Evolutionary conservation across 2,329 filamentous ascomycete species (phyloP).

Genomic region (Colletotrichum magnum): DNA sequence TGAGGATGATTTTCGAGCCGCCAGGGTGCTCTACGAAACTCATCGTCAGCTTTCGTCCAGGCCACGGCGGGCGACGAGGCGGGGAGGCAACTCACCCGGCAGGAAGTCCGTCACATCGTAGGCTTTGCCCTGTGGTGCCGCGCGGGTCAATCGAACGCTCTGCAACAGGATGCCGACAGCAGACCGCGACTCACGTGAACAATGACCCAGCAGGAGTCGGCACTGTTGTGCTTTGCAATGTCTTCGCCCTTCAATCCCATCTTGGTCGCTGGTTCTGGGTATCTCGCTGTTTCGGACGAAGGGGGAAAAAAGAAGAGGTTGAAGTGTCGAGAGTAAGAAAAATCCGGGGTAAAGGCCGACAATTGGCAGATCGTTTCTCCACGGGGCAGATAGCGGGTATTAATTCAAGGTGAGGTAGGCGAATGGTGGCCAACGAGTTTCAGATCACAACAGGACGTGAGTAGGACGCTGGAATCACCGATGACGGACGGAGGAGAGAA

Average conservation of each 20-base stretch:
- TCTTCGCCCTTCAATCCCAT: slow-evolving; percentile 67
- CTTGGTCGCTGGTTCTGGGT: slow-evolving; percentile 37
- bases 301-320: slow-evolving; percentile 6
- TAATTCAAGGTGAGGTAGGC: background rate
- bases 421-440: slow-evolving; percentile 21
- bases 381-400: slow-evolving; percentile 19
- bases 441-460: slow-evolving; percentile 22
- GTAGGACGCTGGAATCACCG: slow-evolving; percentile 10
- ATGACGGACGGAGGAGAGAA: slow-evolving; percentile 17
- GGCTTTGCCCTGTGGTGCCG: slow-evolving; percentile 73
- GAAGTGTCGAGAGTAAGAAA: background rate
- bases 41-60: background rate
- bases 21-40: slow-evolving; percentile 81
- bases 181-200: slow-evolving; percentile 72
- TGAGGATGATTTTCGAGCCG: slow-evolving; percentile 92
- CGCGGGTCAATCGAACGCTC: slow-evolving; percentile 33
- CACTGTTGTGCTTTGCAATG: slow-evolving; percentile 80
- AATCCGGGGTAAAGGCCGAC: slow-evolving; percentile 33
- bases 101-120: slow-evolving; percentile 94
- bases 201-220: slow-evolving; percentile 92
- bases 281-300: slow-evolving; percentile 24
- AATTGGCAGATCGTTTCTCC: slow-evolving; percentile 34
- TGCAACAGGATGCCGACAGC: background rate
- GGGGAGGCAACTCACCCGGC: slow-evolving; percentile 67
- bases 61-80: background rate